These are phyloP conservation scores for Lipomyces japonicus DNA, from an alignment of 805 yeast species.

Conservation along the genomic window DNA sequence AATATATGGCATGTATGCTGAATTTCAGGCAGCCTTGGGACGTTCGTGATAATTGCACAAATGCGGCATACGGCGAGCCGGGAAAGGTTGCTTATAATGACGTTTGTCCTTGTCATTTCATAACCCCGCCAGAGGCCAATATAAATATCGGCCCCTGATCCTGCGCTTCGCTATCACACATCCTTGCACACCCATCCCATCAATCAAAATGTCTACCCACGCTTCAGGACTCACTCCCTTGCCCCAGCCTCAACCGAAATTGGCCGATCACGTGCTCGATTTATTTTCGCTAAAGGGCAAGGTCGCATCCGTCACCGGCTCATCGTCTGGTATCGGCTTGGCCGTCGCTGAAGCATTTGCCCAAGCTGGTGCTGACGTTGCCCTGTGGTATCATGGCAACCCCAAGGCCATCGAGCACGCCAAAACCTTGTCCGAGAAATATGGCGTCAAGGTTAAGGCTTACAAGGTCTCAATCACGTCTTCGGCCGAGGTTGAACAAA, in stretches of 20 bases:
- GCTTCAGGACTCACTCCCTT: constrained; percentile 41
- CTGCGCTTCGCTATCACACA: neutral
- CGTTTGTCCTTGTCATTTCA: too few species aligned
- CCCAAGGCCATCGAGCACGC: constrained; percentile 61
- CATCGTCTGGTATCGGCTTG: constrained; percentile 76
- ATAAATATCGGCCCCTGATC: too few species aligned
- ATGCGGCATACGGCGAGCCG: too few species aligned
- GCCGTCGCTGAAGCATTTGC: constrained; percentile 80
- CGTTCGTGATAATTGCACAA: too few species aligned
- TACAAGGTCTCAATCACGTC: constrained; percentile 58
- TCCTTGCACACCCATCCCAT: neutral
- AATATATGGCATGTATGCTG: too few species aligned
- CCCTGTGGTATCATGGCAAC: constrained; percentile 61
- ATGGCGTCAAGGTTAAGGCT: constrained; percentile 60
- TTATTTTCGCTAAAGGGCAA: constrained; percentile 76
- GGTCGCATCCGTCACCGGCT: constrained; percentile 81
- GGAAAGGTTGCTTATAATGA: too few species aligned
- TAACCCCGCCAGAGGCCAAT: too few species aligned
- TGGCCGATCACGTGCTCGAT: constrained; percentile 55
- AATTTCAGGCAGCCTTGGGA: too few species aligned
- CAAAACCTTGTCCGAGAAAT: constrained; percentile 49
- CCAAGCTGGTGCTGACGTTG: constrained; percentile 83
- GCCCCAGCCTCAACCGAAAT: constrained; percentile 53
- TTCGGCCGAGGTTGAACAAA: constrained; percentile 47
- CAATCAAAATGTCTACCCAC: constrained; percentile 22